Percentiles rank a stretch among this genome's conserved stretches.
Evolutionary conservation across 805 yeast genomes (phyloP).

Genomic region (Zygosaccharomyces rouxii): DNA sequence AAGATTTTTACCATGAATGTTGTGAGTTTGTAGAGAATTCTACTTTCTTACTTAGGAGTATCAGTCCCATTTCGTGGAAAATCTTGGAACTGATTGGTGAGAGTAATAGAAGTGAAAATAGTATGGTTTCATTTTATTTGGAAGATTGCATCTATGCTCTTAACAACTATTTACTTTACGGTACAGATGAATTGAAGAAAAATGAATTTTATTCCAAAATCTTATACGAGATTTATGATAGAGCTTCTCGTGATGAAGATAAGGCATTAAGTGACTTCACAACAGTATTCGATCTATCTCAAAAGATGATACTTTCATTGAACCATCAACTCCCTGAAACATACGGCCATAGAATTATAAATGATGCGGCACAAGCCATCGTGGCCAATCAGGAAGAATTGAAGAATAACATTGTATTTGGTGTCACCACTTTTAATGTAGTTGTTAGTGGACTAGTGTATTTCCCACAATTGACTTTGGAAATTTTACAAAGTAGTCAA

Average conservation of each 20-base stretch:
- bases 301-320: conserved; percentile 57
- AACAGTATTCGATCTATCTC: conserved; percentile 58
- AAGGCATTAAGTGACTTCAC: conserved; percentile 54
- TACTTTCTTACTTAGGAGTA: conserved; percentile 53
- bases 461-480: conserved; percentile 52
- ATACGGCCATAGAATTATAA: conserved; percentile 45
- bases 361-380: conserved; percentile 39
- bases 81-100: conserved; percentile 50
- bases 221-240: conserved; percentile 47
- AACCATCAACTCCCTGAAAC: conserved; percentile 42
- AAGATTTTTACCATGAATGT: conserved; percentile 71
- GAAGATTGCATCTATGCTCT: conserved; percentile 74
- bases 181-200: conserved; percentile 45
- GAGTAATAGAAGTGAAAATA: conserved; percentile 35
- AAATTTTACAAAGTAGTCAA: conserved; percentile 43
- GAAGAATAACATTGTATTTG: conserved; percentile 30
- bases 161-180: conserved; percentile 67
- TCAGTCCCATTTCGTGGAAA: conserved; percentile 74
- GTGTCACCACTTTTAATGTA: conserved; percentile 44
- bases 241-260: conserved; percentile 42
- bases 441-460: conserved; percentile 61
- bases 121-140: conserved; percentile 58
- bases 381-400: conserved; percentile 22
- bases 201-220: conserved; percentile 47
- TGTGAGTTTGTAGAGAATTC: conserved; percentile 72